These are phyloP conservation scores for Solanum pimpinellifolium DNA, from an alignment of 257 asterid species.

Conservation along the genomic window DNA sequence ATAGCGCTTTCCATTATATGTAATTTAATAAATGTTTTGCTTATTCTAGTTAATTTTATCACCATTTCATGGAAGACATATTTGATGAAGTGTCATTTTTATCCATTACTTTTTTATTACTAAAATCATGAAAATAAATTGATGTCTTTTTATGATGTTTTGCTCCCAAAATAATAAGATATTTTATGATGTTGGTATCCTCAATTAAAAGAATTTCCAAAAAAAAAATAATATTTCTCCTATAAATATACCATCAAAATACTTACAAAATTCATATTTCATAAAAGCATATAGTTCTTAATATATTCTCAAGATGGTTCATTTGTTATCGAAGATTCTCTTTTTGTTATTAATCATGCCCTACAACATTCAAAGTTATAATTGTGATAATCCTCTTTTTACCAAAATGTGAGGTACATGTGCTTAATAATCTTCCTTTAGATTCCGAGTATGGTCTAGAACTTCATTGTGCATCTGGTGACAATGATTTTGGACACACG, in stretches of 20 bases:
- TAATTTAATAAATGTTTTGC: not conserved
- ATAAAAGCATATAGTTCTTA: not conserved
- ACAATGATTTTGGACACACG: not conserved
- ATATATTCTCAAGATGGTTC: not conserved
- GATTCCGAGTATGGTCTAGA: not conserved
- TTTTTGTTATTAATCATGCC: not conserved
- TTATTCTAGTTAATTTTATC: not conserved
- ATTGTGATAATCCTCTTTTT: not conserved
- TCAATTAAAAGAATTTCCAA: not conserved
- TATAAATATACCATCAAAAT: not conserved
- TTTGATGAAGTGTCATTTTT: not conserved
- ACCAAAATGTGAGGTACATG: not conserved
- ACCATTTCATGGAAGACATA: too few species aligned
- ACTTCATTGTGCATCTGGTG: not conserved
- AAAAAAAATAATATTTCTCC: not conserved
- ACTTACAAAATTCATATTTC: not conserved
- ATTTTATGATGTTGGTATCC: too few species aligned
- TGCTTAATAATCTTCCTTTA: not conserved
- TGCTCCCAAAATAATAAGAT: not conserved
- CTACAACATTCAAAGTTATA: not conserved
- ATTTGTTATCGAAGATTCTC: not conserved
- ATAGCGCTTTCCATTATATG: not conserved
- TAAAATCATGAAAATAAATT: too few species aligned
- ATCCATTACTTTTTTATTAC: not conserved
- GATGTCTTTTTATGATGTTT: not conserved